A percentile compares a stretch with the other conserved stretches of the same genome.
These are phyloP conservation scores for Alternaria sp. DNA, from an alignment of 2,329 filamentous ascomycete species.

Conservation along the genomic window DNA sequence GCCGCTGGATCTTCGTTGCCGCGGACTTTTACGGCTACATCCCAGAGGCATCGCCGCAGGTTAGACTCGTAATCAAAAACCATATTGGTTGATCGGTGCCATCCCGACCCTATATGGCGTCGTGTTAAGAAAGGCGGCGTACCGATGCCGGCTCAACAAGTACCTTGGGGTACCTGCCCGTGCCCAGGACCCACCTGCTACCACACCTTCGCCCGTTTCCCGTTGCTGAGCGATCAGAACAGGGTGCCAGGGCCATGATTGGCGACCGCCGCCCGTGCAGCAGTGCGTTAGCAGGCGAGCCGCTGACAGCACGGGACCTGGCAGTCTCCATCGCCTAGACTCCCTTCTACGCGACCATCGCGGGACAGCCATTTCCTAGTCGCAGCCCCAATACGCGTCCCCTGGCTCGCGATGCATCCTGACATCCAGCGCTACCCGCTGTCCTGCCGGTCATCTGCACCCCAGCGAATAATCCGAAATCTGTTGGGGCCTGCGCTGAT, in stretches of 20 bases:
- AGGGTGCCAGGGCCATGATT: constrained; percentile 35
- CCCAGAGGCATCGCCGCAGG: constrained; percentile 39
- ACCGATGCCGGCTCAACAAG: constrained; percentile 44
- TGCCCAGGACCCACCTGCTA: constrained; percentile 33
- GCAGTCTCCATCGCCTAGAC: constrained; percentile 22
- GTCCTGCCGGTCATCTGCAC: constrained; percentile 41
- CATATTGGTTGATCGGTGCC: constrained; percentile 48
- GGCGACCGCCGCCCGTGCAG: constrained; percentile 30
- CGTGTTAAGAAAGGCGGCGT: constrained; percentile 30
- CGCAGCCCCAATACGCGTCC: constrained; percentile 20
- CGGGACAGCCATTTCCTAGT: constrained; percentile 17
- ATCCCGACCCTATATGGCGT: constrained; percentile 38
- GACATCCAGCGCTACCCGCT: constrained; percentile 32
- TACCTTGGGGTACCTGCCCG: constrained; percentile 33
- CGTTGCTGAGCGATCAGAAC: constrained; percentile 37
- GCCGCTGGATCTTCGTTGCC: constrained; percentile 45
- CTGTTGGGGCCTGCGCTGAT: constrained; percentile 35
- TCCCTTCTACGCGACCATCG: constrained; percentile 24
- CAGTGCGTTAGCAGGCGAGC: constrained; percentile 32
- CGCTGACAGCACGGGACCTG: constrained; percentile 36
- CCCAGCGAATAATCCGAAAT: constrained; percentile 30
- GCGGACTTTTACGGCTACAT: constrained; percentile 43
- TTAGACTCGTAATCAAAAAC: constrained; percentile 45
- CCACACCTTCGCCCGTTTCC: constrained; percentile 21
- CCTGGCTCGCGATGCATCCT: constrained; percentile 23